Base-by-base conservation (phyloP, 148 eudicot species). In the Hydrangea macrophylla region DNA sequence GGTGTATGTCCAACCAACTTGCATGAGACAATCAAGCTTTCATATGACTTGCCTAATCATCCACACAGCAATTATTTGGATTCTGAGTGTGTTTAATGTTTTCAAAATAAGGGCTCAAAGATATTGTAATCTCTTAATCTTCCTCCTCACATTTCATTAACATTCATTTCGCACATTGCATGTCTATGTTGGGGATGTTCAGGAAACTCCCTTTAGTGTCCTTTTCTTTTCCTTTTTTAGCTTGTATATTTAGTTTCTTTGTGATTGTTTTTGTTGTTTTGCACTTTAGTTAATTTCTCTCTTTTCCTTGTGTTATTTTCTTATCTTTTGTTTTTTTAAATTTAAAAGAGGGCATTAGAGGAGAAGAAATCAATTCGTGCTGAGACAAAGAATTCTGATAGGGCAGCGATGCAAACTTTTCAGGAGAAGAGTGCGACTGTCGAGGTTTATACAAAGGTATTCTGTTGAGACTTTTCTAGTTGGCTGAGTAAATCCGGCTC, bases 391-490 rank as follows among this genome's bases (percentile, higher is more conserved):
- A 80, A 88, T 72, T 83, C 82, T 69, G 96, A 93, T 76, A 85
- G 83, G 64, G 71, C 73, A 50, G 84, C 92, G 55, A 77, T 83
- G 79, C 85, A 88, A 77, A 73, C 79, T 59, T 90, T 81, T 72
- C 87, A 90, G 73, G 92, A 93, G 66, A 88, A 88, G 78, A 76
- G 78, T 66, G 68, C 92, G 54, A 55, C 35, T 62, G 78, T 84
- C 70, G 98, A 93, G 82, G 90, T 85, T 73, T 85, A 86, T 75
- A 79, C 79, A 10, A 93, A 93, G 96, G 98, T 91, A 75, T 70
- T 67, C 58, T 67, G 22, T 55, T 48, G 2, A 48, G 15, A 15
- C 22, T n/a, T 1, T 48, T 48, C 53, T 17, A n/a, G n/a, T n/a
- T n/a, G n/a, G n/a, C n/a, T n/a, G n/a, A n/a, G n/a, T n/a, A n/a